Base-by-base conservation (phyloP, 2,329 filamentous ascomycete species). In the Ceratocystis lukuohia region DNA sequence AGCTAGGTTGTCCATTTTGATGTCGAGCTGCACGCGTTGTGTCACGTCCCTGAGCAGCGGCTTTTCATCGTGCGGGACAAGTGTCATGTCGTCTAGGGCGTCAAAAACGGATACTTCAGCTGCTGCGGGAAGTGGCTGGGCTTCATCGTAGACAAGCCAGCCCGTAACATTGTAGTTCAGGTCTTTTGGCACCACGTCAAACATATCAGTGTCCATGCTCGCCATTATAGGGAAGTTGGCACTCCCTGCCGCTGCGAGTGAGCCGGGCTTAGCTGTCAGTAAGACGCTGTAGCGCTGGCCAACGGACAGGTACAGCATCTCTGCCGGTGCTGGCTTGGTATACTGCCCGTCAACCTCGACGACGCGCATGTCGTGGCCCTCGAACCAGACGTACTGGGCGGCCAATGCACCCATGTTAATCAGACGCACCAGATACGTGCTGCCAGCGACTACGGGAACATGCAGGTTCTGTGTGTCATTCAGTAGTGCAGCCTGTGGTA, bases 341-440 rank as follows among this genome's bases (percentile, higher is more conserved):
- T 88, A 90, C 10, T 89, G 79, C 5, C 88, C 88, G 72, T 91
- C 88, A 0, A 90, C 83, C 73, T 90, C 88, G 44, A 91, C 80
- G 65, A 91, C 84, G 33, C 78, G 81, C 76, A 91, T 84, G 41
- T 82, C 86, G 70, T 86, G 84, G 20, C 80, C 83, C 72, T 87
- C 84, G 65, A 88, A 82, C 84, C 84, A 87, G 61, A 88, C 72
- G 69, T 86, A 86, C 71, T 87, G 83, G 2, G 80, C 81, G 1
- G 84, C 82, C 75, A 90, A 91, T 17, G 87, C 88, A 15, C 85
- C 88, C 22, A 90, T 82, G 70, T 90, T 91, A 70, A 90, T 78
- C 67, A 91, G 78, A 56, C 86, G 85, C 70, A 93, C 80, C 7
- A 90, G 76, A 67, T 92, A 92, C 0, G 86, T 92, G 71, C 84